A percentile compares a stretch with the other conserved stretches of the same genome.
Evolutionary conservation across 2,329 filamentous ascomycete genomes (phyloP).

Genomic region (Phyllosticta citribraziliensis): DNA sequence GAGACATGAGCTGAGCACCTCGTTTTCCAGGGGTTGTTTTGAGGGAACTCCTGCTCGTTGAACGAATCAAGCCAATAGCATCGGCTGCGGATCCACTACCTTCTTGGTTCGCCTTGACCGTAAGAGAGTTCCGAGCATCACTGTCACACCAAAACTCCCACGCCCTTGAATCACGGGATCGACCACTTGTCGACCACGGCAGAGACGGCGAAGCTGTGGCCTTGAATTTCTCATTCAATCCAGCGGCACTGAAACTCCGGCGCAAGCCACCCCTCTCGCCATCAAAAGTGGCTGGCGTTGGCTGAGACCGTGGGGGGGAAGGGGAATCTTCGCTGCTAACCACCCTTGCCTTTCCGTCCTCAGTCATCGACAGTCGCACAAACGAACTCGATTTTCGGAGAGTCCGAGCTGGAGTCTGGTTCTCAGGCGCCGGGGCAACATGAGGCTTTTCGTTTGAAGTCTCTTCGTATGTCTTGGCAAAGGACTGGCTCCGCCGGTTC

Average conservation of each 20-base stretch:
- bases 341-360: constrained; percentile 85
- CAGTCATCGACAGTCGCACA: constrained; percentile 70
- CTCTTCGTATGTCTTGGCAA: constrained; percentile 25
- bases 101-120: constrained; percentile 71
- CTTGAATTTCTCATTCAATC: constrained; percentile 26
- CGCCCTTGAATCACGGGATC: constrained; percentile 76
- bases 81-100: constrained; percentile 68
- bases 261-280: constrained; percentile 45
- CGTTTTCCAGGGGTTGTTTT: constrained; percentile 53
- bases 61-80: constrained; percentile 71
- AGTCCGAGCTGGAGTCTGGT: constrained; percentile 29
- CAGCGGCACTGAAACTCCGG: constrained; percentile 60
- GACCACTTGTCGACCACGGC: constrained; percentile 46
- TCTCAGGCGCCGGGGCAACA: background rate
- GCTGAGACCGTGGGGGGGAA: constrained; percentile 50
- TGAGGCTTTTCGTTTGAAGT: background rate
- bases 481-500: constrained; percentile 36
- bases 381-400: constrained; percentile 38
- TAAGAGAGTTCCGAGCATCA: constrained; percentile 67
- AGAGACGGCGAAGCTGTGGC: constrained; percentile 20
- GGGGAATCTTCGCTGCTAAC: constrained; percentile 59
- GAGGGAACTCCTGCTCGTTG: constrained; percentile 47
- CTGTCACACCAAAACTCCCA: constrained; percentile 90
- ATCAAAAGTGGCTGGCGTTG: constrained; percentile 37
- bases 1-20: constrained; percentile 41